Evolutionary conservation across 1,284 basidiomycete genomes (phyloP).

Genomic region (Phellopilus nigrolimitatus): DNA sequence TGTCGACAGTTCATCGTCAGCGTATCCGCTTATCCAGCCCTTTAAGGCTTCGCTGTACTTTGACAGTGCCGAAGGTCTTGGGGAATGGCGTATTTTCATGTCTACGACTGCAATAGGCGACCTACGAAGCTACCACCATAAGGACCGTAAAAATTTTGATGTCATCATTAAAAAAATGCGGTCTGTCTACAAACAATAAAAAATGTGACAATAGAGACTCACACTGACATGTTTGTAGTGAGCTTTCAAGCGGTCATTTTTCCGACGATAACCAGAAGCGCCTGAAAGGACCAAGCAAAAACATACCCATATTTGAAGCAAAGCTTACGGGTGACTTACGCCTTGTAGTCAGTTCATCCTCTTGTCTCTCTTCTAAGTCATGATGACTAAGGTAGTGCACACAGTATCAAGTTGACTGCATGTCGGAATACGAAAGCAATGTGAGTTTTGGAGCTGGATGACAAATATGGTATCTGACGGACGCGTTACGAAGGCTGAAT

Average conservation of each 20-base stretch:
- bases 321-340: conserved; percentile 60
- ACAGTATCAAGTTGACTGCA: conserved; percentile 63
- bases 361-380: neutral
- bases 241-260: conserved; percentile 62
- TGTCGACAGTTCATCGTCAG: conserved; percentile 23
- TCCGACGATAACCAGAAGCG: conserved; percentile 64
- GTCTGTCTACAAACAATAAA: conserved; percentile 28
- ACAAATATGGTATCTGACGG: no score
- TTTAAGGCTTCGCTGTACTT: conserved; percentile 32
- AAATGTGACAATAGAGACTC: neutral
- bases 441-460: no score
- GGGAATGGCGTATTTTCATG: conserved; percentile 49
- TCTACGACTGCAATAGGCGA: conserved; percentile 40
- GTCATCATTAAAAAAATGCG: conserved; percentile 58
- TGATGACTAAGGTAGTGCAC: neutral
- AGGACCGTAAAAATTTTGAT: conserved; percentile 38
- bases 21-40: conserved; percentile 43
- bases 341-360: conserved; percentile 44
- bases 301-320: conserved; percentile 61
- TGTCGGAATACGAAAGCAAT: conserved; percentile 44
- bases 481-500: no score
- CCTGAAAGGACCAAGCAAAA: conserved; percentile 41
- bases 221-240: conserved; percentile 34
- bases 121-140: conserved; percentile 37
- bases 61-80: conserved; percentile 47